Evolutionary conservation across 2,329 filamentous ascomycete genomes (phyloP), one percentile per base, ranked within the genome.

Genomic region (Drechslera avenae): DNA sequence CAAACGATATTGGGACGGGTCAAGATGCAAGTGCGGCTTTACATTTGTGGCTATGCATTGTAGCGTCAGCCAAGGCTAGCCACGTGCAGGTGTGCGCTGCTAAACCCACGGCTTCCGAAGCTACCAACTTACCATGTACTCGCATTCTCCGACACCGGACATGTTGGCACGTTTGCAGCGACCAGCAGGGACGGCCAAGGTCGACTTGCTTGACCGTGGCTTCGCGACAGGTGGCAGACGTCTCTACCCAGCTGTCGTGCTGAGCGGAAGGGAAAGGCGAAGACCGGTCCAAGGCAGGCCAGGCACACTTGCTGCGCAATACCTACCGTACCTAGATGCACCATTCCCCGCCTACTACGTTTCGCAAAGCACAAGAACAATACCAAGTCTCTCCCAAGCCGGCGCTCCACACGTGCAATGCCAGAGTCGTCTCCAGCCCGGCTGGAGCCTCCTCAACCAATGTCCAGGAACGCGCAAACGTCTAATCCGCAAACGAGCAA

Each of bases 141-240:
- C n/a, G n/a, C n/a, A 23, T 8, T 7, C 21, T 23, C 21, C 6
- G 21, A 63, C 31, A 62, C 60, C 28, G 62, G 60, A 12, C 60
- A 63, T 36, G 56, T 50, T 12, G 58, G 62, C 14, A 65, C 60
- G 2, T 60, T 47, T 34, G 39, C 37, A n/a, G 62, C 60, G 16
- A 59, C 54, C 0, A 60, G 62, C 36, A 60, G 59, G 62, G 14
- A 64, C 45, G n/a, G 57, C 62, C 13, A 60, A 57, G 41, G 55
- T 50, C 3, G 52, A 56, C 6, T 46, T 62, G 3, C 31, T 61
- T 14, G 40, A 59, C 21, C 46, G 47, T 3, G 59, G 62, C 14
- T 31, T 65, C 21, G 53, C 52, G 12, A 21, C 7, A 21, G 61
- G 57, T 42, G 56, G 62, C 28, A 63, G 60, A 9, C 16, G 32